Conservation (phyloP, 2,329 filamentous ascomycete genomes). For the Xylaria polymorpha region DNA sequence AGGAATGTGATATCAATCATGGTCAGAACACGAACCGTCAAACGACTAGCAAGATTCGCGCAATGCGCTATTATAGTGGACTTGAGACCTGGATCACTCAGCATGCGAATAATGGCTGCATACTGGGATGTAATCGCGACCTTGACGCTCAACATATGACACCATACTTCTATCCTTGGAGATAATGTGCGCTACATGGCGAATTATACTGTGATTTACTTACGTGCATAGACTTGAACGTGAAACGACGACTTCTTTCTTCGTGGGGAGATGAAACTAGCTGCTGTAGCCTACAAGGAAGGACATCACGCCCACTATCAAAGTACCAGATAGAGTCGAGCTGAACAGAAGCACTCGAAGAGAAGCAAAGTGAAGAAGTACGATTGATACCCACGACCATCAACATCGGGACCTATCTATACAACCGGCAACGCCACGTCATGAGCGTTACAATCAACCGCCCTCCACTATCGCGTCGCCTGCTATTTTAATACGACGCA, state of each 20-base stretch:
- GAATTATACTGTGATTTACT: conserved; percentile 11
- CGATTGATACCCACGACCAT: background rate
- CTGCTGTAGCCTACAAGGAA: background rate
- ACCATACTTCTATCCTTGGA: background rate
- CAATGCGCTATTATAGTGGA: background rate
- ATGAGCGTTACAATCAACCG: background rate
- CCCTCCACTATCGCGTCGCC: conserved; percentile 6
- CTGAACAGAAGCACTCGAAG: background rate
- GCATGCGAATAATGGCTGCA: conserved; percentile 12
- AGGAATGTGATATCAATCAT: conserved; percentile 10
- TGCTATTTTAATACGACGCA: background rate
- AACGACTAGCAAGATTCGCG: background rate
- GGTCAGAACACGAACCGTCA: background rate
- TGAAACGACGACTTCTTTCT: background rate
- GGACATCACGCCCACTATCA: background rate
- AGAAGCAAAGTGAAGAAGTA: background rate
- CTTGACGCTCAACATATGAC: background rate
- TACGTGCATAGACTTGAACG: conserved; percentile 9
- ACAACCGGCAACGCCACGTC: conserved; percentile 9
- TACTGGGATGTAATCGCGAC: background rate
- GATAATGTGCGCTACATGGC: background rate
- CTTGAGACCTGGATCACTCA: conserved; percentile 9
- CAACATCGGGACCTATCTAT: background rate
- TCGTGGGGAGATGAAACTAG: background rate
- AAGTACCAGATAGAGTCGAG: background rate